Evolutionary conservation across 495 filamentous ascomycete genomes (phyloP), one percentile per base, ranked within the genome.

Genomic region (Daldinia bambusicola): DNA sequence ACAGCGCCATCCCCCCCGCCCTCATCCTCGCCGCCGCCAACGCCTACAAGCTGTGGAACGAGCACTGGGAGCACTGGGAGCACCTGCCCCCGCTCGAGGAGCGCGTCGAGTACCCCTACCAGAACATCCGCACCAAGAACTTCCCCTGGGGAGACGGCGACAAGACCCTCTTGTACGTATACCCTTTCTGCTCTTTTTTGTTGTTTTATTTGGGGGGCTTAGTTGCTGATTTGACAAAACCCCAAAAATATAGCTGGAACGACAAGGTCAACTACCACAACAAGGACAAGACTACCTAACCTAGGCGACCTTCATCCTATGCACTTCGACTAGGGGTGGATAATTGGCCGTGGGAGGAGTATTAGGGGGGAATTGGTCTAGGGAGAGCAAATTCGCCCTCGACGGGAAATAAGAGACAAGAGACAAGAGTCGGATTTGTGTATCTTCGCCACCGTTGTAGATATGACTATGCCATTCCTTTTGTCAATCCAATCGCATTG

Each of bases 1-100:
- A 36, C 73, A 96, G 93, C 76, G 87, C 82, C 75, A 83, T 90
- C 43, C 81, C 90, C 71, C 93, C 93, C 55, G 81, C 78, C 79
- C 84, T 98, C 65, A 83, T 92, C 69, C 80, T 92, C 70, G 88
- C 90, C 50, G 79, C 83, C 63, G 74, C 88, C 75, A 98, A 97
- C 80, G 93, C 95, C 75, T 95, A 93, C 78, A 89, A 86, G 79
- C 89, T 95, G 65, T 98, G 93, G 93, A 87, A 86, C 66, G 92
- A 96, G 88, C 94, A 98, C 82, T 97, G 93, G 94, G 92, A 95
- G 84, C 94, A 98, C 84, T 93, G 90, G 92, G 80, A 80, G 6
- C 94, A 98, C 85, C 84, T 92, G 84, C 87, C 91, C 58, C 90
- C 95, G 63, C 87, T 95, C 40, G 92, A 96, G 85, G 95, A 98